A percentile compares a stretch with the other conserved stretches of the same genome.
These are phyloP conservation scores for Moringa oleifera DNA, from an alignment of 345 rosid genomes.

Conservation along the genomic window DNA sequence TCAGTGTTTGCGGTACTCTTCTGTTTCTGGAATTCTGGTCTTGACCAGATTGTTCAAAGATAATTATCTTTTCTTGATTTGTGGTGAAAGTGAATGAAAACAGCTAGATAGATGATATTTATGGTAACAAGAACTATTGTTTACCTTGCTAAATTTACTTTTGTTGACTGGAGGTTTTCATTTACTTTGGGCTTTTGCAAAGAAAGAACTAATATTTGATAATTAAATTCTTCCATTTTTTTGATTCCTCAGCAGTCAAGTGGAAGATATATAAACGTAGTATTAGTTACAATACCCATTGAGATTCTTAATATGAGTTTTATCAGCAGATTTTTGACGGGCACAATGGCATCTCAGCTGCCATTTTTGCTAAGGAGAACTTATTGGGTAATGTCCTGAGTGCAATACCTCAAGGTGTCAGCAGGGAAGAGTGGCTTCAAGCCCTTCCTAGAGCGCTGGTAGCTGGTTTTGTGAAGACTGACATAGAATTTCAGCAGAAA, in stretches of 20 bases:
- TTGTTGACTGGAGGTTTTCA: not conserved
- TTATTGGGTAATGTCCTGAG: constrained; percentile 78
- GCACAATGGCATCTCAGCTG: constrained; percentile 98
- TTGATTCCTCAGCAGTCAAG: not conserved
- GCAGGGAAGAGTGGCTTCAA: constrained; percentile 96
- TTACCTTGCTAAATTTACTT: not conserved
- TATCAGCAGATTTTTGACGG: constrained; percentile 82
- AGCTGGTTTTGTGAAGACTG: constrained; percentile 98
- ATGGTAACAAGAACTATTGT: not conserved
- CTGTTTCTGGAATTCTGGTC: not conserved
- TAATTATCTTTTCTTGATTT: too few species aligned
- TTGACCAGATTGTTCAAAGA: not conserved
- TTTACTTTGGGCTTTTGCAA: not conserved
- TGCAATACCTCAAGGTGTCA: constrained; percentile 73
- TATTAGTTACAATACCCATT: constrained; percentile 4
- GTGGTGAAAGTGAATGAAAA: not conserved
- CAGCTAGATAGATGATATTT: too few species aligned
- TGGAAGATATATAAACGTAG: not conserved
- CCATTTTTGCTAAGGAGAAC: constrained; percentile 83
- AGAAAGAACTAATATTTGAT: not conserved
- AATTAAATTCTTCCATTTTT: not conserved
- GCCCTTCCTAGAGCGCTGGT: constrained; percentile 96
- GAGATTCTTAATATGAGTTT: constrained; percentile 14
- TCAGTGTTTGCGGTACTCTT: constrained; percentile 91
- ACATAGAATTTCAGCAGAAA: constrained; percentile 95